Evolutionary conservation across 192 early-diverging fungal genomes (phyloP), one percentile per base, ranked within the genome.

Genomic region (Coemansia sp.): DNA sequence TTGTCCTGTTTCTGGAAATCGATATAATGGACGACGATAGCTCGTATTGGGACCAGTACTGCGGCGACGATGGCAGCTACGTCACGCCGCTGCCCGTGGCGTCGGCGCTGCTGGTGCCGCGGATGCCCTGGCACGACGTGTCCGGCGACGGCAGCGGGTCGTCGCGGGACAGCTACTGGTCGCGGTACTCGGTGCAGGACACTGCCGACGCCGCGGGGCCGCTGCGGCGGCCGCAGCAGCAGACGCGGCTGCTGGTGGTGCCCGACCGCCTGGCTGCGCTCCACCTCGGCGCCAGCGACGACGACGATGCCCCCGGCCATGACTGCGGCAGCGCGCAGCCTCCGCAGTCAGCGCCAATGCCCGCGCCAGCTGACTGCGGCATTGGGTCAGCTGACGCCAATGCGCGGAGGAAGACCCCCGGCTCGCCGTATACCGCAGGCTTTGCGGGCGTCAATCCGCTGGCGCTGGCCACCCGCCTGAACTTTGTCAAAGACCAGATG

Each of bases 121-220:
- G 27, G 35, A 21, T 25, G 15, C n/a, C 30, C 10, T 5, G 6
- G 43, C 26, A 19, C 14, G 14, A 54, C 22, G 21, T 26, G 27
- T 14, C 15, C 19, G 25, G 45, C 14, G 49, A 46, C 9, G 46
- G 31, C 10, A 47, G 29, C 29, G 47, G 32, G 20, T 69, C 73
- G 7, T 68, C 66, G 31, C 48, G 59, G 21, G 66, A 65, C 53
- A 76, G 73, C 55, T 76, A 76, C 58, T 76, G 73, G 73, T 68
- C 73, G 22, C 50, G 58, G 41, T 64, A 76, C 58, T 27, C 64
- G 26, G 41, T 28, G n/a, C 50, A 43, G 39, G 14, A 14, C 15
- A 31, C 47, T 17, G 32, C 30, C 11, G 31, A 28, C 14, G 53
- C 28, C 32, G 55, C 58, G 46, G 15, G 55, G 11, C 61, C 62